phyloP scores from a whole-genome alignment of 345 rosid species.

The Punica granatum region DNA sequence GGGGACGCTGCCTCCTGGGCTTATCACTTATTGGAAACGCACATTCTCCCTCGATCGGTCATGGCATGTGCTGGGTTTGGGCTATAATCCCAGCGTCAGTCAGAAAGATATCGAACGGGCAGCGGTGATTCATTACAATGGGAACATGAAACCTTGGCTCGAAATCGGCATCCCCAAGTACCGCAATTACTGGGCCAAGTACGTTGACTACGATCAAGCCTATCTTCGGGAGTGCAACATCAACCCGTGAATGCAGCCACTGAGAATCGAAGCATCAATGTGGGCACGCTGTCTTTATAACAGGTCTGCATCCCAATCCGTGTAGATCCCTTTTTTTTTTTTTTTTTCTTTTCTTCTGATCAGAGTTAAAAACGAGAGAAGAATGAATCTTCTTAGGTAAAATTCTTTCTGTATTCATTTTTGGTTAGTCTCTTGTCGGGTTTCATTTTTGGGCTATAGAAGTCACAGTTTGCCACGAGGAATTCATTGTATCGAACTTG shows the following conservation, averaged over 20 bases:
- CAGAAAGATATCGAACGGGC: slow-evolving; percentile 38
- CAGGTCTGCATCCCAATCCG: slow-evolving; percentile 21
- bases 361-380: slow-evolving; percentile 3
- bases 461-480: not conserved
- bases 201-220: slow-evolving; percentile 33
- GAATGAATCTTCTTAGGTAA: slow-evolving; percentile 1
- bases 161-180: slow-evolving; percentile 46
- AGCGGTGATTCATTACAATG: slow-evolving; percentile 45
- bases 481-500: not conserved
- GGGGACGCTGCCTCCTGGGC: slow-evolving; percentile 50
- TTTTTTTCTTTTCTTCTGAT: not conserved
- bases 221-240: slow-evolving; percentile 48
- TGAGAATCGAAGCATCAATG: not conserved
- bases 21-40: slow-evolving; percentile 40
- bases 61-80: slow-evolving; percentile 50
- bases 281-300: slow-evolving; percentile 6
- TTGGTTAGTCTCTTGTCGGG: not conserved
- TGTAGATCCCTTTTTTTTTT: slow-evolving; percentile 8
- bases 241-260: slow-evolving; percentile 21
- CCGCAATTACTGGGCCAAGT: slow-evolving; percentile 31
- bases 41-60: slow-evolving; percentile 30
- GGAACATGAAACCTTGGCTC: slow-evolving; percentile 53
- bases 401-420: slow-evolving; percentile 28
- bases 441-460: slow-evolving; percentile 9
- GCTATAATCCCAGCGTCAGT: slow-evolving; percentile 38